Evolutionary conservation across 2,329 filamentous ascomycete species (phyloP), one percentile per base, ranked within the genome.

Genomic region (Sporothrix schenckii): DNA sequence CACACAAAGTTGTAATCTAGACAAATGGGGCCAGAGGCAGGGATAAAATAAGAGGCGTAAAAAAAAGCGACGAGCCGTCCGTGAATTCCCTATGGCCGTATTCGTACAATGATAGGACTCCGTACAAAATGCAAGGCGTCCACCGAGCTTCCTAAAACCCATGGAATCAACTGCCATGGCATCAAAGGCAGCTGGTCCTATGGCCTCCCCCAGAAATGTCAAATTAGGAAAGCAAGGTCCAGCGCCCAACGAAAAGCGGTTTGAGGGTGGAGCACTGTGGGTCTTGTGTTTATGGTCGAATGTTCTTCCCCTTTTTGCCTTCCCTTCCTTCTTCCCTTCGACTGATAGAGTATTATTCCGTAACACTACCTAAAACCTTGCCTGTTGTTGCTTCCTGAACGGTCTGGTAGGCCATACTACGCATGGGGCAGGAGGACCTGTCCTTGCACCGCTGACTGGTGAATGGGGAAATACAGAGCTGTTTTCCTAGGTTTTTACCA

Each of bases 251-350:
- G 54, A 50, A 27, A 49, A 68, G 30, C 30, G 6, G 68, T 65
- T 65, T 69, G 68, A 65, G 58, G 49, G 68, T 69, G 68, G 68
- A 56, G 58, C 68, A n/a, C 34, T 61, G 66, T 54, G 39, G 58
- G 58, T 21, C 39, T 13, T 5, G 39, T n/a, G 50, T 16, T 10
- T 9, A 30, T 30, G n/a, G 41, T 19, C 3, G 39, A 60, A 50
- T 24, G 44, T n/a, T 50, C 24, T 50, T 50, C 34, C 5, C 30
- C 30, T 39, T 34, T 39, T 41, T n/a, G 13, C 14, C 14, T 58
- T 34, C 13, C n/a, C 2, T n/a, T n/a, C 30, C 53, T 19, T 16
- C 7, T 14, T 27, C 24, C 14, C 27, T n/a, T 7, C 14, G 47
- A 19, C 14, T 1, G n/a, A 49, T 16, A 16, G 47, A 49, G 47